Evolutionary conservation across 148 eudicot genomes (phyloP).

Genomic region (Nepenthes mirabilis): DNA sequence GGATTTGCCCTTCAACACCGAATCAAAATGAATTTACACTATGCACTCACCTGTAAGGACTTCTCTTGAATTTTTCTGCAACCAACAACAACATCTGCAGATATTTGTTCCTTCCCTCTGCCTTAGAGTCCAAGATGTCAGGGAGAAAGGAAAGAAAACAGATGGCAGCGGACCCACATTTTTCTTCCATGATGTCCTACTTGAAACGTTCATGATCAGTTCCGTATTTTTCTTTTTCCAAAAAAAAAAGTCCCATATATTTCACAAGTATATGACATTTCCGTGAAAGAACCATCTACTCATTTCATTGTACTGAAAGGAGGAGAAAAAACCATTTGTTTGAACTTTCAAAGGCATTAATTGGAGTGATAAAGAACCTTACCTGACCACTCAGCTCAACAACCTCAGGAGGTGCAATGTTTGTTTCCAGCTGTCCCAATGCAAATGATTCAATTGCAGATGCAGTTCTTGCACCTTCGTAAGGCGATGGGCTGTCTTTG

Average conservation of each 20-base stretch:
- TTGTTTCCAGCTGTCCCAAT: slow-evolving; percentile 77
- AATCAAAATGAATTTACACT: not conserved
- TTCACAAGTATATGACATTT: no score
- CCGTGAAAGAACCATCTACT: no score
- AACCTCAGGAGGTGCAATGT: slow-evolving; percentile 80
- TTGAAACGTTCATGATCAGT: slow-evolving; percentile 1
- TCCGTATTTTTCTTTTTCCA: not conserved
- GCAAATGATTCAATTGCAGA: slow-evolving; percentile 88
- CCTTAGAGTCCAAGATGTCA: slow-evolving; percentile 86
- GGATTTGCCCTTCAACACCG: not conserved
- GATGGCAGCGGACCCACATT: slow-evolving; percentile 90
- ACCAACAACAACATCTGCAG: slow-evolving; percentile 61
- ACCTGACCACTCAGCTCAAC: slow-evolving; percentile 70
- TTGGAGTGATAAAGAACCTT: slow-evolving; percentile 8
- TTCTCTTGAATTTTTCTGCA: slow-evolving; percentile 83
- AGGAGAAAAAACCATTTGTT: slow-evolving; percentile 27
- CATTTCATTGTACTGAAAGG: not conserved
- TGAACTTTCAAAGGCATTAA: slow-evolving; percentile 1
- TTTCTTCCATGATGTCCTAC: slow-evolving; percentile 88
- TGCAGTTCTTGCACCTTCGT: slow-evolving; percentile 88
- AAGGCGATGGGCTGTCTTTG: slow-evolving; percentile 68
- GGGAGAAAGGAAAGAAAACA: slow-evolving; percentile 94
- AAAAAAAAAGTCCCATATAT: no score
- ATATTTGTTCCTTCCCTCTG: slow-evolving; percentile 92
- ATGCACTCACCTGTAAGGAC: slow-evolving; percentile 67